phyloP scores from a whole-genome alignment of 306 rosid genomes.

The Ormosia semicastrata region DNA sequence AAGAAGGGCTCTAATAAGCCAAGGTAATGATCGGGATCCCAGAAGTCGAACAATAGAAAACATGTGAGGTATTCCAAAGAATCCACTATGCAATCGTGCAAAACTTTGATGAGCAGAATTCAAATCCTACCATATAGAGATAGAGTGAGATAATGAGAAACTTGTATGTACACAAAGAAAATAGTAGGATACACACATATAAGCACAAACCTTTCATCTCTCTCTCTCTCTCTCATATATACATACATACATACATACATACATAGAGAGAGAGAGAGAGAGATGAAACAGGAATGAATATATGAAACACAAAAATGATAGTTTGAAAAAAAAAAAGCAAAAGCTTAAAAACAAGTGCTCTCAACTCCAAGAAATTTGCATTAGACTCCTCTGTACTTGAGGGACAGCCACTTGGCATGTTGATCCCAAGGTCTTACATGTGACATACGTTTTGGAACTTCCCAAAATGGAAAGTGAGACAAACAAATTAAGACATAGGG shows the following conservation, averaged over 20 bases:
- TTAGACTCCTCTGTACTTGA: not conserved
- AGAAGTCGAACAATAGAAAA: slow-evolving; percentile 75
- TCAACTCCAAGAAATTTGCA: not conserved
- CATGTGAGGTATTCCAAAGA: slow-evolving; percentile 96
- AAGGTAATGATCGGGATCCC: slow-evolving; percentile 96
- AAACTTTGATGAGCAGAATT: slow-evolving; percentile 98
- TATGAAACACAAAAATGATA: not conserved
- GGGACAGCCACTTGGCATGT: not conserved
- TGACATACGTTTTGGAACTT: not conserved
- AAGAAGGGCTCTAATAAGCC: slow-evolving; percentile 94
- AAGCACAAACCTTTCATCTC: not conserved
- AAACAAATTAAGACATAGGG: slow-evolving; percentile 1
- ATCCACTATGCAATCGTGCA: slow-evolving; percentile 93
- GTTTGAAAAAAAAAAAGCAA: not conserved
- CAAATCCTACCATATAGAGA: slow-evolving; percentile 58
- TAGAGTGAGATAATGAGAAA: slow-evolving; percentile 4
- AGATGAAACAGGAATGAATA: not conserved
- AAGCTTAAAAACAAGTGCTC: not conserved
- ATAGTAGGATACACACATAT: not conserved
- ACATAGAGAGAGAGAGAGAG: not conserved
- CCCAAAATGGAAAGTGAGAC: slow-evolving; percentile 1
- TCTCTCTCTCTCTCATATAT: not conserved
- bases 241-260: not conserved
- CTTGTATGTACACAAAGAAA: not conserved
- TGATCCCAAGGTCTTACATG: not conserved